Conservation (phyloP, 2,329 filamentous ascomycete genomes). For the Huntiella decipiens region DNA sequence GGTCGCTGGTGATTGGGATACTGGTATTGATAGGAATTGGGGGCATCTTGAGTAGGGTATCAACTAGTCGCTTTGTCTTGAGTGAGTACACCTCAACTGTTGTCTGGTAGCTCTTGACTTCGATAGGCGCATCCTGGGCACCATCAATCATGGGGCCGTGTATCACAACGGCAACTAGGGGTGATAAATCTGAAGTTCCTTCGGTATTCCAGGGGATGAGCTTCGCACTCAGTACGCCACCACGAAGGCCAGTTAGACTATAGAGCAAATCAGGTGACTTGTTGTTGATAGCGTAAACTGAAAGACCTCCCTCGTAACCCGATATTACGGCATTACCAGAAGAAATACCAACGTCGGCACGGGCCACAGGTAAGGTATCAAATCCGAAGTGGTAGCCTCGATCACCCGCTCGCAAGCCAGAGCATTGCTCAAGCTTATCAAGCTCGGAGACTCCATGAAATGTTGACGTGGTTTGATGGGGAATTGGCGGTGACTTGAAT, state of each 20-base stretch:
- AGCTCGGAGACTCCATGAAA: slow-evolving; percentile 60
- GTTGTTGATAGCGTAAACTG: slow-evolving; percentile 55
- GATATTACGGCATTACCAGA: slow-evolving; percentile 51
- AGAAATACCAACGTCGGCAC: slow-evolving; percentile 17
- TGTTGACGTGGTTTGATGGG: slow-evolving; percentile 58
- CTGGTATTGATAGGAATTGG: slow-evolving; percentile 36
- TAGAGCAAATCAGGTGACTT: slow-evolving; percentile 51
- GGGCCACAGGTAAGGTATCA: slow-evolving; percentile 41
- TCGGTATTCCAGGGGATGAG: slow-evolving; percentile 51
- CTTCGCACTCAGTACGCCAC: slow-evolving; percentile 65
- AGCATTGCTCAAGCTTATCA: slow-evolving; percentile 44
- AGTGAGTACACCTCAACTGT: slow-evolving; percentile 79
- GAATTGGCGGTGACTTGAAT: slow-evolving; percentile 29
- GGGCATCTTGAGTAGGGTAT: slow-evolving; percentile 54
- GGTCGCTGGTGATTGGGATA: slow-evolving; percentile 37
- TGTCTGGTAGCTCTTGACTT: slow-evolving; percentile 56
- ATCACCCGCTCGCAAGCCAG: slow-evolving; percentile 42
- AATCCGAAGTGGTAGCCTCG: slow-evolving; percentile 66
- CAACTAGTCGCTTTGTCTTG: slow-evolving; percentile 49
- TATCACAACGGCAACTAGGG: slow-evolving; percentile 60
- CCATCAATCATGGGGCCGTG: slow-evolving; percentile 50
- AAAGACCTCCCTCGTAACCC: slow-evolving; percentile 63
- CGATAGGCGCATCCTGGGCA: slow-evolving; percentile 16
- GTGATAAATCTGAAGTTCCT: slow-evolving; percentile 29
- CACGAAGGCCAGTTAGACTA: slow-evolving; percentile 56